A percentile compares a stretch with the other conserved stretches of the same genome.
phyloP scores from a whole-genome alignment of 169 alveolate genomes.

The Cryptosporidium meleagridis region DNA sequence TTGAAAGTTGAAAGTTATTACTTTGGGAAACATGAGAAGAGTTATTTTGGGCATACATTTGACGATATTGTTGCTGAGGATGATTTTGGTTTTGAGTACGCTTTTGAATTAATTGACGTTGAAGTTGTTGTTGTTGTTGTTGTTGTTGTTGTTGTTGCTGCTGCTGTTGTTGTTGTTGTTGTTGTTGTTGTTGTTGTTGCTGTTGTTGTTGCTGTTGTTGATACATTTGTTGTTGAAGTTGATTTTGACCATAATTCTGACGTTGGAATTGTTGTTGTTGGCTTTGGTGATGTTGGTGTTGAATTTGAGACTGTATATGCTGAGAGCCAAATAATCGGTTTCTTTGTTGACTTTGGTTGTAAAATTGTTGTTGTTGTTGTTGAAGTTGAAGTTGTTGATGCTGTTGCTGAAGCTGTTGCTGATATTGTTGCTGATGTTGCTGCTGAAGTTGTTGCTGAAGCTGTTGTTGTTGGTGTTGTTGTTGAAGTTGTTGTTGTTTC shows the following conservation, averaged over 20 bases:
- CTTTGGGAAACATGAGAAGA: neutral
- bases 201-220: slow-evolving; percentile 35
- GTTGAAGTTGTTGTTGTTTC: neutral
- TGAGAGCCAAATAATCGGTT: neutral
- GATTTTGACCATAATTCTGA: slow-evolving; percentile 41
- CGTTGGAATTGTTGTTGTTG: slow-evolving; percentile 61
- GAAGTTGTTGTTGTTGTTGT: slow-evolving; percentile 56
- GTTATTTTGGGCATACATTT: neutral
- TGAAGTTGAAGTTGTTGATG: neutral
- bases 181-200: slow-evolving; percentile 25
- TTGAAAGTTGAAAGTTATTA: neutral
- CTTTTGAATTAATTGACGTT: slow-evolving; percentile 73
- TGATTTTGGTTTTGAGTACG: slow-evolving; percentile 63
- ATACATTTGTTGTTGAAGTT: slow-evolving; percentile 55
- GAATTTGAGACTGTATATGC: neutral
- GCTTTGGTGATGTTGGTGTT: neutral
- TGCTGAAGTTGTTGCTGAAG: neutral
- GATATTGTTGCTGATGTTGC: neutral
- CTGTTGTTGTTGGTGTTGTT: slow-evolving; percentile 58
- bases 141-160: slow-evolving; percentile 34
- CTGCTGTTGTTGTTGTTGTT: slow-evolving; percentile 19
- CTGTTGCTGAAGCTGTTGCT: slow-evolving; percentile 61
- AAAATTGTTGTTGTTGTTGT: neutral
- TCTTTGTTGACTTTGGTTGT: neutral
- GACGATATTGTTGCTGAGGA: slow-evolving; percentile 11